Evolutionary conservation across 305 asterid species (phyloP), one percentile per base, ranked within the genome.

Genomic region (Solanum chacoense): DNA sequence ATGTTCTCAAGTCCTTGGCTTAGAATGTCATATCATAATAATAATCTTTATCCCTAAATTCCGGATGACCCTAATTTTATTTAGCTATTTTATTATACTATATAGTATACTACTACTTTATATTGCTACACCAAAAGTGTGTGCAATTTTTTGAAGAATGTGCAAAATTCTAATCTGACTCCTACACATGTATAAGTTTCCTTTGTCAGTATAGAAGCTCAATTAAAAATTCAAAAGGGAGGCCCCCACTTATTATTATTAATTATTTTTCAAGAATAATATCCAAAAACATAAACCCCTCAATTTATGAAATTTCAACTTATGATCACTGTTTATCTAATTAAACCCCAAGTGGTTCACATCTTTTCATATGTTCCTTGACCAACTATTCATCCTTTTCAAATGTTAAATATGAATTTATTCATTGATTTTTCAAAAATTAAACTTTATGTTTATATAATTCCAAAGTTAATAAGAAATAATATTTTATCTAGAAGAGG

Each of bases 11-110:
- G 94, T 92, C 92, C 88, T 91, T 86, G 77, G 93, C 91, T 90
- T 93, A 91, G 94, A 93, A 92, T 93, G 95, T 92, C 92, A 89
- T 90, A 90, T 92, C 92, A 89, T 90, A 91, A 91, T 90, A 91
- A 91, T 90, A 91, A 93, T 93, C 95, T 90, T 93, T 94, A 87
- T 88, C 97, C 96, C 93, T 90, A 93, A 95, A 94, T 92, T 90
- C 98, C 93, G 98, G 96, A 90, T 80, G 91, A 92, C 96, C 95
- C 90, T 90, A 88, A 89, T 92, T 86, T 81, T 87, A 84, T 91
- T 91, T n/a, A 7, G 18, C 4, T 65, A 8, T 86, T 86, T 86
- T 67, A 86, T 18, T 55, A 55, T 55, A 55, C 67, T 55, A 55
- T 55, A 55, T 55, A 55, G 67, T 55, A 55, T 55, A 55, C 67